Percentiles rank a stretch among this genome's conserved stretches.
Evolutionary conservation across 495 filamentous ascomycete species (phyloP).

Genomic region (Terfezia claveryi): DNA sequence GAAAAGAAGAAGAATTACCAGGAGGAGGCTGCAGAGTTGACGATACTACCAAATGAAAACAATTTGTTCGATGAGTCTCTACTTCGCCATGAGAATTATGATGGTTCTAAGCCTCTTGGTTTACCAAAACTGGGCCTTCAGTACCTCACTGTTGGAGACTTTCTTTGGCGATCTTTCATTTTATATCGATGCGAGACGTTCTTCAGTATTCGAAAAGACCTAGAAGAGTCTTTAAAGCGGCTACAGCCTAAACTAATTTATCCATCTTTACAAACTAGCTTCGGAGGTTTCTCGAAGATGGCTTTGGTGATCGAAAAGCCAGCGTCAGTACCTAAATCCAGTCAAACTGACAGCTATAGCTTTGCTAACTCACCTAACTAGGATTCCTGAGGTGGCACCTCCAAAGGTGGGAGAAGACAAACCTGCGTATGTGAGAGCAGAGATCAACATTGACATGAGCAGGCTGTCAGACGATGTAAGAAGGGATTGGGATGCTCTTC

Average conservation of each 20-base stretch:
- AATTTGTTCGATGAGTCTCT: conserved; percentile 70
- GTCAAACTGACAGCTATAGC: not conserved
- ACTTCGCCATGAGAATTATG: conserved; percentile 66
- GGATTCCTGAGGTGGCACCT: conserved; percentile 63
- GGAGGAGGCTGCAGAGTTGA: conserved; percentile 46
- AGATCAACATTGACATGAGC: conserved; percentile 72
- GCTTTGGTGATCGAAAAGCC: conserved; percentile 69
- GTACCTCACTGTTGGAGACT: conserved; percentile 86
- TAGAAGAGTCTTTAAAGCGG: conserved; percentile 60
- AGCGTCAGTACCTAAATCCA: conserved; percentile 25
- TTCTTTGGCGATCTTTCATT: conserved; percentile 78
- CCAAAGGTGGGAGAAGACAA: conserved; percentile 65
- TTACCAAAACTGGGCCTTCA: conserved; percentile 91
- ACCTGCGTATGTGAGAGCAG: conserved; percentile 68
- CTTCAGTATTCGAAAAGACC: conserved; percentile 77
- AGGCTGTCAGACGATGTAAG: conserved; percentile 50
- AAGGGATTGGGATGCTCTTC: conserved; percentile 77
- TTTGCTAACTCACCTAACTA: conserved; percentile 10
- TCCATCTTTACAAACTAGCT: conserved; percentile 38
- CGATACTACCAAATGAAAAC: conserved; percentile 61
- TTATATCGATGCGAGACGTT: conserved; percentile 82
- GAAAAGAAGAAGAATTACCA: conserved; percentile 69
- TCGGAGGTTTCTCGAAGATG: conserved; percentile 80
- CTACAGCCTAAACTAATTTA: conserved; percentile 46
- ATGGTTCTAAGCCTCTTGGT: conserved; percentile 70